phyloP scores from a whole-genome alignment of 176 grass and related monocot species.

The Rhynchospora breviuscula region DNA sequence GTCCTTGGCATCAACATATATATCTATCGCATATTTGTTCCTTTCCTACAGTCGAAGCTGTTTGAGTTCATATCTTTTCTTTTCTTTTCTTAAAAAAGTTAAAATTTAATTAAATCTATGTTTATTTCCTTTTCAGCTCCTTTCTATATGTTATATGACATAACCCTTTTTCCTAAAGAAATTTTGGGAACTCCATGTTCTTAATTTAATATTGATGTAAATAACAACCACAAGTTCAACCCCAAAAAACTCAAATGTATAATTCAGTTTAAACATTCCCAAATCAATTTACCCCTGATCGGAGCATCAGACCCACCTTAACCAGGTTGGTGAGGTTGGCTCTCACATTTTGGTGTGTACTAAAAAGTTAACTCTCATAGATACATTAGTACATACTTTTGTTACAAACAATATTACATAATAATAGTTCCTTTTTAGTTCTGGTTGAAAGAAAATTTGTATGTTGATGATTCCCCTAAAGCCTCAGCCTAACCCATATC shows the following conservation, averaged over 20 bases:
- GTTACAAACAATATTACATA: neutral
- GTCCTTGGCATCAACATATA: neutral
- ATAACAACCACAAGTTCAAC: neutral
- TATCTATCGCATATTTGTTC: neutral
- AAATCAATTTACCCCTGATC: neutral
- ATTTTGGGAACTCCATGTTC: neutral
- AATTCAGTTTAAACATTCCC: neutral
- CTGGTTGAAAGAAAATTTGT: neutral
- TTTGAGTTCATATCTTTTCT: neutral
- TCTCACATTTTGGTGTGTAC: neutral
- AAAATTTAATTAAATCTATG: neutral
- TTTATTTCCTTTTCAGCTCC: neutral
- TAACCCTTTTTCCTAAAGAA: neutral
- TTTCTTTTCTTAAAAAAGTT: neutral
- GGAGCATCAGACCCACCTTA: neutral
- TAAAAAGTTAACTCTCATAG: neutral
- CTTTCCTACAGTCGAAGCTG: neutral
- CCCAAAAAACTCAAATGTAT: neutral
- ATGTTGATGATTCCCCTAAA: neutral
- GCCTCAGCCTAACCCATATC: neutral
- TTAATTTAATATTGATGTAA: neutral
- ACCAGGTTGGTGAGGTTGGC: neutral
- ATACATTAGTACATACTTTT: neutral
- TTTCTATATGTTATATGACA: neutral
- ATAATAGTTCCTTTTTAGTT: neutral